Evolutionary conservation across 768 basidiomycete genomes (phyloP), one percentile per base, ranked within the genome.

Genomic region (Phylloporus scabripes): DNA sequence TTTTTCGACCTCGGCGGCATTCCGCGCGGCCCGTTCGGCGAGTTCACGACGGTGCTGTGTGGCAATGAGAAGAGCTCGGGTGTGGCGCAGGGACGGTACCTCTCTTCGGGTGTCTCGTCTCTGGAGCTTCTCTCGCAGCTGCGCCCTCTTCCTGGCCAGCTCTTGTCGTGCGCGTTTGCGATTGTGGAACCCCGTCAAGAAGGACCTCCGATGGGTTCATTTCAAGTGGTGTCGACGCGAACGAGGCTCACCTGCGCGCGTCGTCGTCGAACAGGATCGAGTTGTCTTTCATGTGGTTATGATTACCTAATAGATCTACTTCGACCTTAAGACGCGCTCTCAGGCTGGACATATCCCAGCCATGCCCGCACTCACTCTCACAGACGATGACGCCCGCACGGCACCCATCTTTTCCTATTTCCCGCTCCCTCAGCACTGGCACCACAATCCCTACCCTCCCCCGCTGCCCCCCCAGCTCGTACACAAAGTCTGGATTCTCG

Each of bases 151-250:
- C 58, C 80, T 81, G 38, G 83, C 83, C 42, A 79, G 84, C 58
- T 94, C 89, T 54, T 82, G 77, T 65, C 87, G 90, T 51, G 82
- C 85, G 44, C 92, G 69, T 69, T 95, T 96, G 58, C 93, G 82
- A 69, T 94, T 94, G 66, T 87, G 86, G 65, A 96, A 96, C 23
- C 93, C 93, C 15, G 92, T 94, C 63, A 96, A 71, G 69, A 87
- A 96, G 51, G 94, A 86, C 62, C 92, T 94, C 59, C 29, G 29
- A 21, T 9, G 34, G 39, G 44, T 53, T 34, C 40, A 42, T 12
- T 48, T 52, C 49, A 60, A 55, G 58, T 52, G 46, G 54, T 23
- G 51, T 41, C 48, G 21, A 53, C 40, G 67, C 21, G 4, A 33
- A 18, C 3, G 20, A 12, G 5, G 23, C 72, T 33, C 45, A 88